Evolutionary conservation across 257 asterid species (phyloP).

Genomic region (Capsicum pubescens): DNA sequence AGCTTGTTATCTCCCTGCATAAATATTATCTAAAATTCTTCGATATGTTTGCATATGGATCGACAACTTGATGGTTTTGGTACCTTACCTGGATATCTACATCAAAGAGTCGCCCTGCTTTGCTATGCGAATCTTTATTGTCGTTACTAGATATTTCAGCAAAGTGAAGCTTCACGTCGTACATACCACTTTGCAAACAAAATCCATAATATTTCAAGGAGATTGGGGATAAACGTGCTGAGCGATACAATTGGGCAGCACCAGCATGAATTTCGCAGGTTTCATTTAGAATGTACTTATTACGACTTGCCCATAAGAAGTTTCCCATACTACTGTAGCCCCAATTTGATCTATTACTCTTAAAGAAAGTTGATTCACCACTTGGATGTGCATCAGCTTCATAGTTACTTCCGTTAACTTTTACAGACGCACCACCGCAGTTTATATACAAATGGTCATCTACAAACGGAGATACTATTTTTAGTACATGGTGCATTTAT

Average conservation of each 20-base stretch:
- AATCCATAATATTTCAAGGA: constrained; percentile 45
- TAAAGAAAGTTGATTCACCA: constrained; percentile 34
- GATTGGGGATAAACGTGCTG: constrained; percentile 38
- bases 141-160: constrained; percentile 32
- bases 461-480: not conserved
- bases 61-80: not conserved
- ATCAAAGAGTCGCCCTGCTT: constrained; percentile 32
- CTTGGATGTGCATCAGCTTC: constrained; percentile 29
- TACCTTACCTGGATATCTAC: constrained; percentile 38
- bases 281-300: not conserved
- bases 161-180: constrained; percentile 38
- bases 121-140: not conserved
- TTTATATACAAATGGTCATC: constrained; percentile 35
- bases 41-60: no score
- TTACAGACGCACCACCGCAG: constrained; percentile 28
- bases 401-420: constrained; percentile 13
- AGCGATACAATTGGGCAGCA: constrained; percentile 31
- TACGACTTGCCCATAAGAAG: not conserved
- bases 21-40: not conserved
- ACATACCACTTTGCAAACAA: constrained; percentile 30
- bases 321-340: constrained; percentile 44
- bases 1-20: constrained; percentile 16
- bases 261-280: constrained; percentile 22
- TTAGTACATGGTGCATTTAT: not conserved
- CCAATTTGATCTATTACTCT: constrained; percentile 27